phyloP scores from a whole-genome alignment of 192 early-diverging fungal species.

The Linnemannia schmuckeri region DNA sequence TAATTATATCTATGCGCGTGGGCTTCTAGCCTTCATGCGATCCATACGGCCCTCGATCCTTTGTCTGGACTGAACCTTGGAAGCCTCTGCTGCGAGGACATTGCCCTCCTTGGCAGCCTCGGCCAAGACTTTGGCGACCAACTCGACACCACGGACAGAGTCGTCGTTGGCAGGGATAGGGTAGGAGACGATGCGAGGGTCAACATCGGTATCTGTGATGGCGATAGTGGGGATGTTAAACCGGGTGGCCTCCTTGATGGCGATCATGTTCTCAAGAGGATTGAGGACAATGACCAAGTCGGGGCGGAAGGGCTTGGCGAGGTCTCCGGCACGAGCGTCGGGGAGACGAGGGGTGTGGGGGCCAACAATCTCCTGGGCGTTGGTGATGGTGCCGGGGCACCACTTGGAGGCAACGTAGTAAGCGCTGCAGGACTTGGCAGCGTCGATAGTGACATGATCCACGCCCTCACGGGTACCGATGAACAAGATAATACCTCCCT shows the following conservation, averaged over 20 bases:
- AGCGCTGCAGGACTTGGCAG: conserved; percentile 79
- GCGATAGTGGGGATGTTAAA: conserved; percentile 90
- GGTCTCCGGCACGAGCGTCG: conserved; percentile 53
- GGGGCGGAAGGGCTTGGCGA: conserved; percentile 73
- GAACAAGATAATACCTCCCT: conserved; percentile 90
- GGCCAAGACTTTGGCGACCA: conserved; percentile 87
- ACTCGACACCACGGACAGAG: conserved; percentile 77
- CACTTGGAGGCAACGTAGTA: conserved; percentile 87
- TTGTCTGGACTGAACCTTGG: conserved; percentile 19
- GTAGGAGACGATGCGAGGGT: conserved; percentile 88
- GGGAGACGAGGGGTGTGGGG: conserved; percentile 65
- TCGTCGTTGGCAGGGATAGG: conserved; percentile 97
- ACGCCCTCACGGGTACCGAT: conserved; percentile 82
- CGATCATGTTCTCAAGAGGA: conserved; percentile 83
- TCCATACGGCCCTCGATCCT: conserved; percentile 55
- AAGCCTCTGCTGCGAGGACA: conserved; percentile 23
- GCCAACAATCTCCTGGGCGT: conserved; percentile 78
- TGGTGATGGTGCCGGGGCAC: conserved; percentile 92
- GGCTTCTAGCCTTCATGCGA: conserved; percentile 45
- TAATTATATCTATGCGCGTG: conserved; percentile 22
- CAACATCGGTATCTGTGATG: conserved; percentile 92
- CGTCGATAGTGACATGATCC: conserved; percentile 78
- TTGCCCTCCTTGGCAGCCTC: conserved; percentile 77
- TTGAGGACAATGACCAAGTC: conserved; percentile 89
- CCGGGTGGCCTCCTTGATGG: conserved; percentile 83